phyloP scores from a whole-genome alignment of 2,329 filamentous ascomycete species.

The Apiospora aurea region DNA sequence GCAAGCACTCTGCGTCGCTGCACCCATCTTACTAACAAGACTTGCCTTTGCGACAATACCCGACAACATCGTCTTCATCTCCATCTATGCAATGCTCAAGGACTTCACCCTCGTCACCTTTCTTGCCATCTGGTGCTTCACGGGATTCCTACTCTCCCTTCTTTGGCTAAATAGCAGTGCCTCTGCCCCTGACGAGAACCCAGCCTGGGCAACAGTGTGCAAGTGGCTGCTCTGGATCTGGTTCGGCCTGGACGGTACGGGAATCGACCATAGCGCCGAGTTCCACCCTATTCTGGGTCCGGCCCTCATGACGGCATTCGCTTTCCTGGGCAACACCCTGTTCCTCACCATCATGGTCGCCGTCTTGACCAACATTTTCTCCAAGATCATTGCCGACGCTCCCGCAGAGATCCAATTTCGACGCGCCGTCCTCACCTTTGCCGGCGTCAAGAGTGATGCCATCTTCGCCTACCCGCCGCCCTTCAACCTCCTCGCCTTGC shows the following conservation, averaged over 20 bases:
- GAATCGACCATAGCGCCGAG: constrained; percentile 57
- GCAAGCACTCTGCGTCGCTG: constrained; percentile 70
- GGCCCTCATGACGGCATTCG: constrained; percentile 73
- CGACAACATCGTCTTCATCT: constrained; percentile 79
- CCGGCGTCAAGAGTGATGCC: constrained; percentile 76
- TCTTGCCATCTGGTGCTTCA: constrained; percentile 73
- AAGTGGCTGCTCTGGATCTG: constrained; percentile 85
- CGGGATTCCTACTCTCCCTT: constrained; percentile 73
- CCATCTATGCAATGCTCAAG: constrained; percentile 75
- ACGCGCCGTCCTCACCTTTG: constrained; percentile 74
- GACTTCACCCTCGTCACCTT: constrained; percentile 73
- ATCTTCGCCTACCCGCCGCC: constrained; percentile 75
- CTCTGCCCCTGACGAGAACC: constrained; percentile 36
- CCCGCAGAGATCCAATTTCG: constrained; percentile 76
- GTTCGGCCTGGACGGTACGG: constrained; percentile 75
- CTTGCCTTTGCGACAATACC: constrained; percentile 77
- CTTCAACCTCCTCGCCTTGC: constrained; percentile 72
- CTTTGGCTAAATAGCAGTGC: constrained; percentile 63
- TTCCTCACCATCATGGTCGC: constrained; percentile 79
- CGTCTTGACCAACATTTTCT: constrained; percentile 76
- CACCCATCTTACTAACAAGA: constrained; percentile 73
- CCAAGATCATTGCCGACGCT: constrained; percentile 72
- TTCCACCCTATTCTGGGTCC: constrained; percentile 74
- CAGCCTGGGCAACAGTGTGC: constrained; percentile 62
- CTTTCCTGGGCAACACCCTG: constrained; percentile 76